Conservation (phyloP, 768 basidiomycete species). For the Mycena venus region DNA sequence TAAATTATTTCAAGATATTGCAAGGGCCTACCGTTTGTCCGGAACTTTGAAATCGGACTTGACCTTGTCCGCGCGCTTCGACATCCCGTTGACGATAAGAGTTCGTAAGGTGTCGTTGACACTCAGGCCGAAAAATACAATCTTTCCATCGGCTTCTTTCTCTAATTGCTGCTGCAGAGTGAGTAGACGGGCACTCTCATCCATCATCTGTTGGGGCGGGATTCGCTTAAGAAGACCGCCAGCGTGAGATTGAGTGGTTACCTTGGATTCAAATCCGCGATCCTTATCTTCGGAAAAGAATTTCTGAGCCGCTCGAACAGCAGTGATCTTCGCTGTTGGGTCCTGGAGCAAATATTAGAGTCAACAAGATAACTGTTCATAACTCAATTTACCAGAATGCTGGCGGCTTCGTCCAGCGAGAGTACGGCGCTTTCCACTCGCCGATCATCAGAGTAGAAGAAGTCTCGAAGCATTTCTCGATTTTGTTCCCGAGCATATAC, state of each 20-base stretch:
- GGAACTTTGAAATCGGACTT: conserved; percentile 93
- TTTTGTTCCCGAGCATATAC: conserved; percentile 94
- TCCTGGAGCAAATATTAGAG: conserved; percentile 62
- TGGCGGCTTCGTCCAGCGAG: conserved; percentile 84
- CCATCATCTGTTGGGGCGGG: conserved; percentile 78
- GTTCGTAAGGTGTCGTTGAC: conserved; percentile 88
- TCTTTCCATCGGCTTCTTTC: conserved; percentile 84
- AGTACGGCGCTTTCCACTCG: conserved; percentile 94
- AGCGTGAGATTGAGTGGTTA: conserved; percentile 37
- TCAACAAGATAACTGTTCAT: neutral
- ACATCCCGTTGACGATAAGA: conserved; percentile 83
- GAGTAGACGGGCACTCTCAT: conserved; percentile 85
- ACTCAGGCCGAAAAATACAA: conserved; percentile 85
- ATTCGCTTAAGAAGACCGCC: neutral
- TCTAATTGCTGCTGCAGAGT: conserved; percentile 89
- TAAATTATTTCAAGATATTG: neutral
- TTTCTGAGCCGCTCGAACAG: conserved; percentile 88
- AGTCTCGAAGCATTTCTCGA: conserved; percentile 92
- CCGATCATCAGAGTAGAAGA: conserved; percentile 97
- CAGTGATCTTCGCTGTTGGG: conserved; percentile 74
- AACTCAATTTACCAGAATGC: conserved; percentile 65
- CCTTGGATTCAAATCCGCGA: conserved; percentile 90
- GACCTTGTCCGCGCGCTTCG: conserved; percentile 91
- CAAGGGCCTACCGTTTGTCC: conserved; percentile 84
- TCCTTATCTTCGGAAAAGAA: conserved; percentile 98